These are phyloP conservation scores for Phytophthora fragariae DNA, from an alignment of 352 stramenopile genomes.

Conservation along the genomic window DNA sequence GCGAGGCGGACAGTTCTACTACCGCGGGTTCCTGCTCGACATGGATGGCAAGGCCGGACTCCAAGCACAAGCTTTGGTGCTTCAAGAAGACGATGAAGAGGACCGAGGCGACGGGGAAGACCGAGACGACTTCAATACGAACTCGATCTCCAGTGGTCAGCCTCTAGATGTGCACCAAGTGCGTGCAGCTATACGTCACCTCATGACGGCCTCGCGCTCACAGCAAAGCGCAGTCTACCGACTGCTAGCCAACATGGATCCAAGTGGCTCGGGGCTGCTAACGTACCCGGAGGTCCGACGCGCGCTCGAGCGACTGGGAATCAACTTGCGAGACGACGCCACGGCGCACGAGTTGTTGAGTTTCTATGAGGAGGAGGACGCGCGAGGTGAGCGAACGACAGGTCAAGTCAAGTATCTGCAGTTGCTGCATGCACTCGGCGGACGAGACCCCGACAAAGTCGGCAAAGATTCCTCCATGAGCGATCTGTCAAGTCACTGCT, in stretches of 20 bases:
- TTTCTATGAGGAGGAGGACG: conserved; percentile 70
- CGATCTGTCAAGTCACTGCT: conserved; percentile 79
- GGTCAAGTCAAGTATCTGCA: conserved; percentile 71
- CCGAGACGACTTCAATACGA: conserved; percentile 30
- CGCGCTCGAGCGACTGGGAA: conserved; percentile 63
- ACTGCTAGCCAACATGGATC: conserved; percentile 66
- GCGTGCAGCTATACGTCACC: conserved; percentile 56
- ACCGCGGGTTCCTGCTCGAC: conserved; percentile 74
- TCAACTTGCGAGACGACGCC: conserved; percentile 49
- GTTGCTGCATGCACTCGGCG: conserved; percentile 66
- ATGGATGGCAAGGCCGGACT: conserved; percentile 61
- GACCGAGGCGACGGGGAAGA: conserved; percentile 27
- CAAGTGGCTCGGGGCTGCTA: conserved; percentile 57
- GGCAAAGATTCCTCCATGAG: conserved; percentile 64
- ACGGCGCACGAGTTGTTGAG: conserved; percentile 49
- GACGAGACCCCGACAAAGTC: conserved; percentile 63
- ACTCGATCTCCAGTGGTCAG: conserved; percentile 4
- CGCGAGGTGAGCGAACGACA: conserved; percentile 43
- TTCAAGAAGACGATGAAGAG: conserved; percentile 64
- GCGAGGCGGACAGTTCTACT: conserved; percentile 65
- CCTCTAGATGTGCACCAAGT: conserved; percentile 57
- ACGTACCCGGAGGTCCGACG: conserved; percentile 68
- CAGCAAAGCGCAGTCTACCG: conserved; percentile 70
- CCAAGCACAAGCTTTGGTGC: conserved; percentile 57
- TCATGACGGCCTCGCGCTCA: conserved; percentile 51